Conservation (phyloP, 345 rosid species). For the Pistacia atlantica region DNA sequence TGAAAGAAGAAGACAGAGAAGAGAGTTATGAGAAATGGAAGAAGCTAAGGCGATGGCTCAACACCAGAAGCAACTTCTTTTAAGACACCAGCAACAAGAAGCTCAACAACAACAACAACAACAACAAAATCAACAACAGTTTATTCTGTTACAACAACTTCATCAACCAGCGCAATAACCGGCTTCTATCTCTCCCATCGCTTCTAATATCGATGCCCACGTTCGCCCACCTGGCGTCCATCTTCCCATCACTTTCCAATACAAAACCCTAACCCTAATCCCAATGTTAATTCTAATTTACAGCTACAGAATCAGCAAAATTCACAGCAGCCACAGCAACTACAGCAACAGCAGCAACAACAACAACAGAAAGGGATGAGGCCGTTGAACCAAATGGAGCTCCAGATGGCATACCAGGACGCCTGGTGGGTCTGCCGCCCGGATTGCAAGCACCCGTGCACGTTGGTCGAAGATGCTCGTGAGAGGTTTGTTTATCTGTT, state of each 20-base stretch:
- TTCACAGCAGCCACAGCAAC: constrained; percentile 21
- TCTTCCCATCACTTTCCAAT: constrained; percentile 42
- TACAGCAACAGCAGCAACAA: constrained; percentile 24
- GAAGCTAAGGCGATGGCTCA: constrained; percentile 55
- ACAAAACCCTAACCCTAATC: constrained; percentile 45
- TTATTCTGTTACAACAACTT: constrained; percentile 54
- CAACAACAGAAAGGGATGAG: constrained; percentile 62
- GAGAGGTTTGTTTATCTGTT: constrained; percentile 58
- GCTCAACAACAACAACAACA: constrained; percentile 31
- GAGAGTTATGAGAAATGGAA: constrained; percentile 40
- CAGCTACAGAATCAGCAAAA: constrained; percentile 26
- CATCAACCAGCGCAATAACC: constrained; percentile 46
- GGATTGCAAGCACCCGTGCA: constrained; percentile 79
- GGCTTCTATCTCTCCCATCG: constrained; percentile 88
- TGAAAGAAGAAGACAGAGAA: not conserved
- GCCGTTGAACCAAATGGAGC: constrained; percentile 74
- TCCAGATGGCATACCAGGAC: constrained; percentile 91
- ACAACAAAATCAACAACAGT: constrained; percentile 53
- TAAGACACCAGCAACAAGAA: constrained; percentile 39
- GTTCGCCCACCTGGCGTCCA: constrained; percentile 60
- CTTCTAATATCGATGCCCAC: constrained; percentile 88
- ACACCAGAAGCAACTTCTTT: constrained; percentile 44
- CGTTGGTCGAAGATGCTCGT: constrained; percentile 88
- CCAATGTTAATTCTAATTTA: constrained; percentile 29
- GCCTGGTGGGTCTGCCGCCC: constrained; percentile 97